Percentiles rank a stretch among this genome's conserved stretches.
These are phyloP conservation scores for grape (Vitis vinifera) DNA, from an alignment of 164 flowering plant species.

Conservation along the genomic window ASM3070453v1 NC_081805.1:2264001-2264500, in stretches of 20 bases:
- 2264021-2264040: slow-evolving; percentile 84
- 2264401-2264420: no score
- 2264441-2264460: no score
- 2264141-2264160: slow-evolving; percentile 1
- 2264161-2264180: slow-evolving; percentile 81
- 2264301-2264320: slow-evolving; percentile 77
- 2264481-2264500: no score
- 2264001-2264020: slow-evolving; percentile 82
- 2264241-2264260: slow-evolving; percentile 41
- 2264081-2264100: no score
- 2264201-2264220: slow-evolving; percentile 90
- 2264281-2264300: slow-evolving; percentile 90
- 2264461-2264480: no score
- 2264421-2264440: no score
- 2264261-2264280: slow-evolving; percentile 87
- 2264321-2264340: no score
- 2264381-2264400: no score
- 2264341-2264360: no score
- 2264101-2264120: background rate
- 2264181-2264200: slow-evolving; percentile 99
- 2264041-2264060: slow-evolving; percentile 95
- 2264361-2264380: no score
- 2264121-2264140: background rate
- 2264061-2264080: slow-evolving; percentile 56
- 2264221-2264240: slow-evolving; percentile 82